Base-by-base conservation (phyloP, 495 filamentous ascomycete species). In the Daldinia vernicosa region DNA sequence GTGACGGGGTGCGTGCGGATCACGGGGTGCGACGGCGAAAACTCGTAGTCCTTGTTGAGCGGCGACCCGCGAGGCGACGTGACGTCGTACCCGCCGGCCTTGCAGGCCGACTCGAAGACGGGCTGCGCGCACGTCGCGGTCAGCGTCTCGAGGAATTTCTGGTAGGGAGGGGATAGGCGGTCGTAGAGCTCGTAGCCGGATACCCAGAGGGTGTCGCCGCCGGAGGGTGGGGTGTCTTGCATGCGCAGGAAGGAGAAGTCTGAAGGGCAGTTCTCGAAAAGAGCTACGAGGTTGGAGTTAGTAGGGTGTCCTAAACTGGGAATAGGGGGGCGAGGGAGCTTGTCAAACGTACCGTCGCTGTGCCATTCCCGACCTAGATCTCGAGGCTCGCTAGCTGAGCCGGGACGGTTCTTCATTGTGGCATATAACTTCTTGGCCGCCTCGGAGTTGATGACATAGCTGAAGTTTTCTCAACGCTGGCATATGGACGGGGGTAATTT, bases 1-100 rank as follows among this genome's bases (percentile, higher is more conserved):
- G 84, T 86, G 2, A 84, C 79, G 0, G 82, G 83, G 62, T 86
- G 81, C 4, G 84, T 85, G 39, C 83, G 77, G 19, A 85, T 67
- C 11, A 84, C 79, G 43, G 81, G 83, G 65, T 85, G 82, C 12
- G 67, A 68, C 2, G 79, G 78, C 33, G 75, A 61, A 66, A 84
- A 82, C 33, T 76, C 71, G 69, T 76, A 78, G 40, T 73, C 79
- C 11, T 66, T 60, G 69, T 84, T 83, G 1, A 80, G 67, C 2
- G 82, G 80, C 1, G 74, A 78, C 28, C 81, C 82, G 32, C 81
- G 80, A 11, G 79, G 80, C 4, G 75, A 77, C 72, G 70, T 81
- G 39, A 81, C 74, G 4, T 72, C 76, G 77, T 82, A 83, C 52
- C 75, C 75, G 43, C 79, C 79, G 3, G 75, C 74, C 47, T 61